These are phyloP conservation scores for Amaranthus tricolor DNA, from an alignment of 179 eudicot species.

Conservation along the genomic window DNA sequence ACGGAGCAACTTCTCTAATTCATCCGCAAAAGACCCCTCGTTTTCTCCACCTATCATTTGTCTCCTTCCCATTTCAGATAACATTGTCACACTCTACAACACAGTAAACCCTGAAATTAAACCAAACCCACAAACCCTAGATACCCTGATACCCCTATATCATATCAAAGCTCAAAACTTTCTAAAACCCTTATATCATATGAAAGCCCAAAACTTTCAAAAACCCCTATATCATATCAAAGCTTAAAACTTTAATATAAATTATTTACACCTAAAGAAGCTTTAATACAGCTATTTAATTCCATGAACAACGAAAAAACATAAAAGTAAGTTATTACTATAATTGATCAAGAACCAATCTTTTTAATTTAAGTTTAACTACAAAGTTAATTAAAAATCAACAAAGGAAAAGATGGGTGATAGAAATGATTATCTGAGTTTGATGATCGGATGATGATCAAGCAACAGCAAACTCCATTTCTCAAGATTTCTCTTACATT, in stretches of 20 bases:
- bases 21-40: slow-evolving; percentile 70
- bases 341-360: slow-evolving; percentile 23
- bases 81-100: slow-evolving; percentile 31
- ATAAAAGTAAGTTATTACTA: slow-evolving; percentile 4
- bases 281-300: slow-evolving; percentile 5
- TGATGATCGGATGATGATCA: slow-evolving; percentile 29
- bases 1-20: slow-evolving; percentile 60
- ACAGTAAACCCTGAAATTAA: neutral
- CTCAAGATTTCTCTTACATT: slow-evolving; percentile 13
- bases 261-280: slow-evolving; percentile 15
- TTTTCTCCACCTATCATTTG: slow-evolving; percentile 46
- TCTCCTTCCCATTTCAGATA: slow-evolving; percentile 64
- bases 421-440: slow-evolving; percentile 26
- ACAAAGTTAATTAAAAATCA: slow-evolving; percentile 17
- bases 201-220: neutral
- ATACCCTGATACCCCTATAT: slow-evolving; percentile 16
- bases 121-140: slow-evolving; percentile 23
- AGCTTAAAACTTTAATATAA: neutral
- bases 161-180: neutral
- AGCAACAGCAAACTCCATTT: slow-evolving; percentile 26
- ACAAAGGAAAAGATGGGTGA: slow-evolving; percentile 5
- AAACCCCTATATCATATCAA: neutral
- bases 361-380: slow-evolving; percentile 17
- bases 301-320: neutral
- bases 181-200: neutral